Evolutionary conservation across 306 rosid genomes (phyloP).

Genomic region (Quillaja saponaria): DNA sequence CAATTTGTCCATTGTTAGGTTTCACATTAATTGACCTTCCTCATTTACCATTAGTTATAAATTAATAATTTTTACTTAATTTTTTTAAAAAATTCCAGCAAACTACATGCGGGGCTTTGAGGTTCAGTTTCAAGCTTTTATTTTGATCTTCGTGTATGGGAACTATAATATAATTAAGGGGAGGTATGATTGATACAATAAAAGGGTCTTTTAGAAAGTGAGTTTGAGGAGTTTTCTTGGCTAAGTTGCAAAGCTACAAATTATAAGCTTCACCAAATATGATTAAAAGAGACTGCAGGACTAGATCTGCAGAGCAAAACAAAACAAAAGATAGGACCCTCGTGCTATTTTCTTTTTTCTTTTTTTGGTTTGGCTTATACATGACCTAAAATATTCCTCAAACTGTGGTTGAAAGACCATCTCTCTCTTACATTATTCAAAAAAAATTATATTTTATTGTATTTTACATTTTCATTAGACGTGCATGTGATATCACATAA

Average conservation of each 20-base stretch:
- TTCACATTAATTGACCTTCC: no score
- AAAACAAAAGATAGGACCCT: background rate
- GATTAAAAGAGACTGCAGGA: background rate
- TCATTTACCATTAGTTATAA: no score
- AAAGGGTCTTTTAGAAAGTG: constrained; percentile 53
- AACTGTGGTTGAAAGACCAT: no score
- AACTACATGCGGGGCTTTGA: constrained; percentile 23
- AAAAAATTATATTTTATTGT: no score
- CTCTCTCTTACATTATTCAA: no score
- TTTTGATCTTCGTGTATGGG: constrained; percentile 53
- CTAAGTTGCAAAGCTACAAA: constrained; percentile 28
- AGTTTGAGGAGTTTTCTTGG: constrained; percentile 34
- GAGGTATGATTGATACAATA: constrained; percentile 31
- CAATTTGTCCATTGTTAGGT: no score
- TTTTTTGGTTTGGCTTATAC: background rate
- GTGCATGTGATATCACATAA: background rate
- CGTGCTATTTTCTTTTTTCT: background rate
- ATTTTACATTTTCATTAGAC: no score
- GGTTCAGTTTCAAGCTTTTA: constrained; percentile 48
- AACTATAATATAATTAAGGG: no score
- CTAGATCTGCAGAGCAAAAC: constrained; percentile 23
- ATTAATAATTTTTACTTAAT: no score
- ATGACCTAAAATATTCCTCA: background rate
- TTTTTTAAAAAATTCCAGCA: no score
- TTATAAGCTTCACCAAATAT: no score